These are phyloP conservation scores for Fonsecaea multimorphosa DNA, from an alignment of 2,329 filamentous ascomycete genomes.

Conservation along the genomic window DNA sequence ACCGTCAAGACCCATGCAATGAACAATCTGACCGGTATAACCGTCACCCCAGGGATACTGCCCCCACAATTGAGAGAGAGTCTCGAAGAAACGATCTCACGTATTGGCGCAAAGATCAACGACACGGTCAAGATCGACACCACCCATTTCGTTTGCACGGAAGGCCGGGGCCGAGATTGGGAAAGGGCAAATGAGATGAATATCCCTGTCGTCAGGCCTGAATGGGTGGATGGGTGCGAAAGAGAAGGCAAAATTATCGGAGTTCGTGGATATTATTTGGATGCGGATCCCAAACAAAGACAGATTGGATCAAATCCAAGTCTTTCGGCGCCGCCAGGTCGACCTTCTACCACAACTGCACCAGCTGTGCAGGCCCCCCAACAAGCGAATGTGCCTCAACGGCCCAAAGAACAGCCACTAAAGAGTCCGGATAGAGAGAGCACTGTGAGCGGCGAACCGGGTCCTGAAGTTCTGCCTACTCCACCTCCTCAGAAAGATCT, in stretches of 20 bases:
- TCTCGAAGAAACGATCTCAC: constrained; percentile 75
- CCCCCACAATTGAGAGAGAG: constrained; percentile 74
- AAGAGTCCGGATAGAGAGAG: constrained; percentile 37
- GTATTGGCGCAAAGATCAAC: constrained; percentile 90
- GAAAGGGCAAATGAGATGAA: constrained; percentile 98
- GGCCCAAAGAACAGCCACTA: constrained; percentile 37
- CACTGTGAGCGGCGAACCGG: constrained; percentile 36
- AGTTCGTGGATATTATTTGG: constrained; percentile 93
- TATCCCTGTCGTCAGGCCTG: constrained; percentile 92
- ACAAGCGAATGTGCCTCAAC: constrained; percentile 31
- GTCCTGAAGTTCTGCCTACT: constrained; percentile 38
- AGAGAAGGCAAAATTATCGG: constrained; percentile 89
- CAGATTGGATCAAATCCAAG: constrained; percentile 50
- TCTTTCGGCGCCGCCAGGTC: constrained; percentile 19
- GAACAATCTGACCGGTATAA: constrained; percentile 95
- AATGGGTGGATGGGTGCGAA: constrained; percentile 98
- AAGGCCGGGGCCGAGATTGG: constrained; percentile 87
- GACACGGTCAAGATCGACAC: constrained; percentile 94
- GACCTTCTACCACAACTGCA: constrained; percentile 39
- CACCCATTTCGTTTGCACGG: constrained; percentile 96
- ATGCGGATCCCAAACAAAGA: constrained; percentile 73
- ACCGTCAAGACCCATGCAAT: constrained; percentile 94
- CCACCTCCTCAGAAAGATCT: constrained; percentile 34
- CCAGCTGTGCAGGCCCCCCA: constrained; percentile 39
- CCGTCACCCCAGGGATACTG: constrained; percentile 87